Conservation (phyloP, 768 basidiomycete species). For the Lactifluus echinatus region DNA sequence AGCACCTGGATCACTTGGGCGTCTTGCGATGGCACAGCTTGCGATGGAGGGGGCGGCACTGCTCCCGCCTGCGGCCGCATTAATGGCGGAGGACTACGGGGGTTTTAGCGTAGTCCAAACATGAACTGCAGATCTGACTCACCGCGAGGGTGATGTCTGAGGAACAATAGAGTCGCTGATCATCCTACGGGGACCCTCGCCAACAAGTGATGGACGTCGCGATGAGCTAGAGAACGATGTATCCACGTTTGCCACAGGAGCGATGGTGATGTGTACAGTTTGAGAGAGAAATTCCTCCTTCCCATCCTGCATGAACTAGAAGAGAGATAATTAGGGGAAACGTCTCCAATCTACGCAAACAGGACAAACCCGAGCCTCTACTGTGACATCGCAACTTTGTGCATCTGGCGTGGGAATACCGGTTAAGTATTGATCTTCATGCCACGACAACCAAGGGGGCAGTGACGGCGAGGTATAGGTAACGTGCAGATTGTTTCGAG, state of each 20-base stretch:
- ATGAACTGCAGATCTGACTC: constrained; percentile 17
- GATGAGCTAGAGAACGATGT: constrained; percentile 33
- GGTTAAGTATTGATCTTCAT: constrained; percentile 60
- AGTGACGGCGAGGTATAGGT: constrained; percentile 71
- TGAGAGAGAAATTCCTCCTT: constrained; percentile 60
- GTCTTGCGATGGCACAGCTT: constrained; percentile 39
- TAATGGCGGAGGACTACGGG: constrained; percentile 14
- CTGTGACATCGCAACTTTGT: constrained; percentile 65
- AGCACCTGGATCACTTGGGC: constrained; percentile 72
- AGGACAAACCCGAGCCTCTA: constrained; percentile 61
- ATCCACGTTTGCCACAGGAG: constrained; percentile 50
- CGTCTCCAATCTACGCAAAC: constrained; percentile 10
- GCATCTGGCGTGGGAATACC: constrained; percentile 76
- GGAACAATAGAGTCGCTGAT: constrained; percentile 32
- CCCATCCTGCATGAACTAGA: constrained; percentile 63
- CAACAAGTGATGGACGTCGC: constrained; percentile 40
- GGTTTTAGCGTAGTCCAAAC: background rate
- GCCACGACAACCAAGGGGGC: constrained; percentile 86
- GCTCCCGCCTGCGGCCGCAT: constrained; percentile 27
- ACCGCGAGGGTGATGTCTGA: constrained; percentile 29
- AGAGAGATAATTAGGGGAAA: constrained; percentile 11
- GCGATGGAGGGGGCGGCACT: constrained; percentile 25
- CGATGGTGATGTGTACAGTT: constrained; percentile 63
- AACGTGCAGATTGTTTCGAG: constrained; percentile 71
- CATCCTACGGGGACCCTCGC: constrained; percentile 36